Conservation (phyloP, 257 asterid genomes). For the Forsythia suspensa region DNA sequence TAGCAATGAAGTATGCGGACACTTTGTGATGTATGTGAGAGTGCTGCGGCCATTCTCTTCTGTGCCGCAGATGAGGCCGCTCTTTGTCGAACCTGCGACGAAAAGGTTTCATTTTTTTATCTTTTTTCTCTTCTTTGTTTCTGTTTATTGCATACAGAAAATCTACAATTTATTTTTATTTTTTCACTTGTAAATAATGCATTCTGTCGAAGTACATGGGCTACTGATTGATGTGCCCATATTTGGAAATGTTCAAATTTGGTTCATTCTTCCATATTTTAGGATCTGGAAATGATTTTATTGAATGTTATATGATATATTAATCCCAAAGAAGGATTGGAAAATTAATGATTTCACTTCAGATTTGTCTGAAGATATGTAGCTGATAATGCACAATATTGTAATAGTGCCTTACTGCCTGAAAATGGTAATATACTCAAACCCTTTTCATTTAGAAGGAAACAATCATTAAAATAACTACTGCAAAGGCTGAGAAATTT, state of each 20-base stretch:
- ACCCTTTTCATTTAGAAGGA: neutral
- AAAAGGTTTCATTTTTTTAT: constrained; percentile 45
- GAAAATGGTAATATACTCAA: neutral
- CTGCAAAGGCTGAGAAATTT: neutral
- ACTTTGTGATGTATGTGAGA: constrained; percentile 72
- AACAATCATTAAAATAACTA: neutral
- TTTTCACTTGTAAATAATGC: neutral
- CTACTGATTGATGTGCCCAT: neutral
- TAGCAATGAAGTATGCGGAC: constrained; percentile 66
- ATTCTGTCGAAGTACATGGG: no score
- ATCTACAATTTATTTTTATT: no score
- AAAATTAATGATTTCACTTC: neutral
- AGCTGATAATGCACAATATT: no score
- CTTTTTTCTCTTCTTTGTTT: neutral
- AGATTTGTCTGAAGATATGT: no score
- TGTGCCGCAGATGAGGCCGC: constrained; percentile 85
- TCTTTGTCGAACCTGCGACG: constrained; percentile 65
- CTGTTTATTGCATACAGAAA: neutral
- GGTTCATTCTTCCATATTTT: neutral
- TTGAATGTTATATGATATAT: no score
- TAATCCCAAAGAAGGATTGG: neutral
- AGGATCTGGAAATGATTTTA: neutral
- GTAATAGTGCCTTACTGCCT: neutral
- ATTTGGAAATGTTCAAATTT: neutral
- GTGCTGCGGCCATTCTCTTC: constrained; percentile 69